phyloP scores from a whole-genome alignment of 129 eudicot genomes.

The Lonicera japonica region DNA sequence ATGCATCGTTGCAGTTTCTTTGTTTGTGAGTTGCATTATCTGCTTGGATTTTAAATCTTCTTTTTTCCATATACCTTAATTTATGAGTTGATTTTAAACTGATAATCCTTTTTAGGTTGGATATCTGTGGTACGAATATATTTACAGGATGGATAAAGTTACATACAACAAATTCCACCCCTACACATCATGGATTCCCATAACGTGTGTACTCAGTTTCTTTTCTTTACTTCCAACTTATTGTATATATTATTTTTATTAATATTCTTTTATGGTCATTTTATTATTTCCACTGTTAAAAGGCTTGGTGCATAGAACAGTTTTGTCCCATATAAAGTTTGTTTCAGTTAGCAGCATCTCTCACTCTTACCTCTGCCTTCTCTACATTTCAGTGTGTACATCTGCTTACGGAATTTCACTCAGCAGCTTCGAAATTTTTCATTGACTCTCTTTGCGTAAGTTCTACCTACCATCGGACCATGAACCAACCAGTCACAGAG shows the following conservation, averaged over 20 bases:
- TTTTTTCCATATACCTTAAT: background rate
- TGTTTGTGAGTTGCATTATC: slow-evolving; percentile 42
- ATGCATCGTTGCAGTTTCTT: slow-evolving; percentile 55
- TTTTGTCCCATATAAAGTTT: background rate
- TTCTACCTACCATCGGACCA: background rate
- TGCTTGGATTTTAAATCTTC: background rate
- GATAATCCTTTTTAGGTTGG: slow-evolving; percentile 57
- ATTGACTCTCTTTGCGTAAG: slow-evolving; percentile 92
- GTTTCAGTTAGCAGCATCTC: slow-evolving; percentile 2
- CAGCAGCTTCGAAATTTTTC: slow-evolving; percentile 78
- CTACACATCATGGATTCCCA: slow-evolving; percentile 96
- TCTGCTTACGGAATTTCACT: slow-evolving; percentile 83
- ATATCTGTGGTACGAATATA: slow-evolving; percentile 80
- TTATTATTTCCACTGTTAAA: too few relatives aligned
- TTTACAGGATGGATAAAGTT: slow-evolving; percentile 82
- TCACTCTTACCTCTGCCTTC: slow-evolving; percentile 7
- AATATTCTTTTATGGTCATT: background rate
- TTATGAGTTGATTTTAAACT: slow-evolving; percentile 14
- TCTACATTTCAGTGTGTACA: slow-evolving; percentile 63
- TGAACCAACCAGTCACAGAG: too few relatives aligned
- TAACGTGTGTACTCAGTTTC: slow-evolving; percentile 52
- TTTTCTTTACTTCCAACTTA: background rate
- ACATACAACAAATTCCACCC: slow-evolving; percentile 88
- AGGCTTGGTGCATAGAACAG: too few relatives aligned
- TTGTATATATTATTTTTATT: background rate